Conservation (phyloP, 2,329 filamentous ascomycete species). For the Paramyrothecium roridum region DNA sequence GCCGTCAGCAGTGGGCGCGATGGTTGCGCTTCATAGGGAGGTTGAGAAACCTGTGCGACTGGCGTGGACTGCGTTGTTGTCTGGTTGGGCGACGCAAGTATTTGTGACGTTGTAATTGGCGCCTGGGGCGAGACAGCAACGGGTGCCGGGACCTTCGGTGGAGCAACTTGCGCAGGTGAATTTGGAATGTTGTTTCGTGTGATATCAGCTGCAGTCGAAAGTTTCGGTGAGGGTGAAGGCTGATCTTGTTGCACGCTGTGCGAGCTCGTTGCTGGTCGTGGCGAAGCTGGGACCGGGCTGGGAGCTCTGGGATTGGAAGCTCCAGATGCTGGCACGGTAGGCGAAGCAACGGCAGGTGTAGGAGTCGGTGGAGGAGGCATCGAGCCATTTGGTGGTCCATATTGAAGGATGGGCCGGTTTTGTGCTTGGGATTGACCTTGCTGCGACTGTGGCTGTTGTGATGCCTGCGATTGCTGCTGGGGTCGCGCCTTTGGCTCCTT, state of each 20-base stretch:
- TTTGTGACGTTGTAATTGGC: not conserved
- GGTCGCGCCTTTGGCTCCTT: slow-evolving; percentile 57
- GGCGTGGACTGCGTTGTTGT: slow-evolving; percentile 9
- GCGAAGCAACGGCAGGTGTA: slow-evolving; percentile 18
- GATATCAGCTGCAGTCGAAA: not conserved
- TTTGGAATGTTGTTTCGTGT: slow-evolving; percentile 5
- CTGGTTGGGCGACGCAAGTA: not conserved
- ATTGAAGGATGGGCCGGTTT: slow-evolving; percentile 58
- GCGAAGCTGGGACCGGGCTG: slow-evolving; percentile 13
- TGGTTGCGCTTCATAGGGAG: slow-evolving; percentile 3
- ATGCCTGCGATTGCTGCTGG: slow-evolving; percentile 20
- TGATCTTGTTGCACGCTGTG: not conserved
- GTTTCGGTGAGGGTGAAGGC: not conserved
- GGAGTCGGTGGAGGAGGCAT: slow-evolving; percentile 53
- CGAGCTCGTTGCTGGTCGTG: slow-evolving; percentile 11
- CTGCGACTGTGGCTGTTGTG: slow-evolving; percentile 11
- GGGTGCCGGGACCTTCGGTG: slow-evolving; percentile 11
- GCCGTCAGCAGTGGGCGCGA: slow-evolving; percentile 7
- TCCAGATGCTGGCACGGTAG: slow-evolving; percentile 13
- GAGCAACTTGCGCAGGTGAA: slow-evolving; percentile 6
- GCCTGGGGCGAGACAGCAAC: slow-evolving; percentile 3
- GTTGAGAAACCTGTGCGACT: slow-evolving; percentile 14
- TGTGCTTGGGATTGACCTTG: slow-evolving; percentile 18
- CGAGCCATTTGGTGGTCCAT: slow-evolving; percentile 60
- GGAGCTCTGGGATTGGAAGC: slow-evolving; percentile 12